Conservation (phyloP, 495 filamentous ascomycete species). For the Rhypophila decipiens region DNA sequence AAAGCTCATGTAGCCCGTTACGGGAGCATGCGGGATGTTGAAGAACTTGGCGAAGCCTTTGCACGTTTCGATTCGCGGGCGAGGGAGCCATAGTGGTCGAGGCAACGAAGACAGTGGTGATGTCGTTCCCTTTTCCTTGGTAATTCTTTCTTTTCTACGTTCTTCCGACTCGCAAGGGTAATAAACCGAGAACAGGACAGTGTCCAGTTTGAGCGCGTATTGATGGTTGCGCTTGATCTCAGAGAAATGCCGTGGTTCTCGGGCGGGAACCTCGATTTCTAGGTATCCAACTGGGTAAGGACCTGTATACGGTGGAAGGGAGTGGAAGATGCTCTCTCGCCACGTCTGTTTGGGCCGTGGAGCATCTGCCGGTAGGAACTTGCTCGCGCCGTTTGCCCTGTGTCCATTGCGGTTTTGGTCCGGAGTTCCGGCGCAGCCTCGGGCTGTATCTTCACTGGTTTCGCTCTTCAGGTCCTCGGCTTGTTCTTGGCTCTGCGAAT, state of each 20-base stretch:
- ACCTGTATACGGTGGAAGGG: constrained; percentile 56
- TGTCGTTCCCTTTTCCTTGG: no score
- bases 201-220: constrained; percentile 43
- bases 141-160: constrained; percentile 7
- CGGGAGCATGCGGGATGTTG: constrained; percentile 32
- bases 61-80: constrained; percentile 40
- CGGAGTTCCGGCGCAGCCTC: no score
- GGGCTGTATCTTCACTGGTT: no score
- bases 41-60: constrained; percentile 51
- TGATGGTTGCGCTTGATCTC: constrained; percentile 35
- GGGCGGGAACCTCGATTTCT: constrained; percentile 59
- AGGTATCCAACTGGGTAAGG: constrained; percentile 57
- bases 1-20: constrained; percentile 38
- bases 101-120: constrained; percentile 23
- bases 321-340: constrained; percentile 36
- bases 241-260: constrained; percentile 31
- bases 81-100: constrained; percentile 48
- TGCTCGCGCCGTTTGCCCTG: no score
- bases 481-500: no score
- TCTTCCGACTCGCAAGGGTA: constrained; percentile 49
- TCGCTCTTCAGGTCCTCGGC: no score
- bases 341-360: constrained; percentile 16
- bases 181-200: constrained; percentile 59
- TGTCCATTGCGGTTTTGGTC: no score
- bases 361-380: neutral